A percentile compares a stretch with the other conserved stretches of the same genome.
Conservation (phyloP, 441 rosid genomes). For the Mallotus japonicus region DNA sequence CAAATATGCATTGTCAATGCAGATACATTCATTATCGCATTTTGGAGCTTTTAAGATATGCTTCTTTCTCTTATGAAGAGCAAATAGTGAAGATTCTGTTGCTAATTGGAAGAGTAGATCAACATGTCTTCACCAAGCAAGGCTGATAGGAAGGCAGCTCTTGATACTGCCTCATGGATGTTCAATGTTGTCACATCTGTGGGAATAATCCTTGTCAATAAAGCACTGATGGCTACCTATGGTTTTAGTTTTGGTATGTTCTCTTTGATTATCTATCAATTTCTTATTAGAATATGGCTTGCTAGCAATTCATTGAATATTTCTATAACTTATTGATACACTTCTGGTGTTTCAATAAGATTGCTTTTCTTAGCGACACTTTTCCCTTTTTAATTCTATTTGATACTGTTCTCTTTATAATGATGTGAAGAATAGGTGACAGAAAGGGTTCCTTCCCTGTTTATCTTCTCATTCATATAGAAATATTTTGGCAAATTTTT, state of each 20-base stretch:
- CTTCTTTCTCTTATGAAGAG: constrained; percentile 33
- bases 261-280: neutral
- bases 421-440: neutral
- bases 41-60: constrained; percentile 8
- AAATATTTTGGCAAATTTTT: neutral
- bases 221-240: constrained; percentile 87
- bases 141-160: constrained; percentile 64
- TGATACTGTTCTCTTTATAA: neutral
- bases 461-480: neutral
- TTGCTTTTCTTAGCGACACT: neutral
- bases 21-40: constrained; percentile 15
- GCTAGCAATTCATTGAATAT: constrained; percentile 6
- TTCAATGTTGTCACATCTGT: constrained; percentile 97
- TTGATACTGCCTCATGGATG: constrained; percentile 92
- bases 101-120: constrained; percentile 14
- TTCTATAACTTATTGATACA: neutral
- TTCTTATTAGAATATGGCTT: constrained; percentile 8
- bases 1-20: constrained; percentile 18
- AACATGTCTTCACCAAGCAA: constrained; percentile 66
- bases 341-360: neutral
- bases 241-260: constrained; percentile 85
- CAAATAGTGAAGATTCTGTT: constrained; percentile 32
- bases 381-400: neutral
- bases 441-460: neutral
- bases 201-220: constrained; percentile 90